These are phyloP conservation scores for Eimeria mitis DNA, from an alignment of 169 alveolate species.

Conservation along the genomic window DNA sequence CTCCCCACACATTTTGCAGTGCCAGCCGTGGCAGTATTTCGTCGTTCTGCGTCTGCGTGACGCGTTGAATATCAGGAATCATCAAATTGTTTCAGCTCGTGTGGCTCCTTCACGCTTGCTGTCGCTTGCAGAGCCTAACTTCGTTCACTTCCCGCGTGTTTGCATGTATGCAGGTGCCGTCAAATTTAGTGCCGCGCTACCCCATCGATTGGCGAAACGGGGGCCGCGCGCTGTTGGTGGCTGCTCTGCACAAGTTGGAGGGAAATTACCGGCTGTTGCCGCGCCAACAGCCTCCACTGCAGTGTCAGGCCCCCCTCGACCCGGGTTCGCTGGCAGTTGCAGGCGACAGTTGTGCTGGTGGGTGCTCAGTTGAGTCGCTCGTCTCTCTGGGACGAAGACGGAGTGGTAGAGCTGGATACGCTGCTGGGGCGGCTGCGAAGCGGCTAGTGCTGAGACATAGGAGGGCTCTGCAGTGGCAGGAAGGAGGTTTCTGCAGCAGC, in stretches of 20 bases:
- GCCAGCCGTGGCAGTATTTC: neutral
- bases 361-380: conserved; percentile 41
- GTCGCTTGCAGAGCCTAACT: neutral
- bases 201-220: conserved; percentile 95
- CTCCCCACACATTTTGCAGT: neutral
- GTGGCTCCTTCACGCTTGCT: neutral
- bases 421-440: conserved; percentile 57
- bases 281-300: conserved; percentile 40
- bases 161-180: conserved; percentile 86
- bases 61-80: neutral
- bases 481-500: conserved; percentile 88
- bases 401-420: conserved; percentile 69
- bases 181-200: conserved; percentile 90
- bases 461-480: conserved; percentile 86
- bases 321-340: conserved; percentile 41
- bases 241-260: conserved; percentile 90
- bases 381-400: conserved; percentile 52
- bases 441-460: conserved; percentile 83
- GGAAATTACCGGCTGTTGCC: conserved; percentile 76
- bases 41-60: neutral
- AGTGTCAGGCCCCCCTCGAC: conserved; percentile 43
- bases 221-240: conserved; percentile 90
- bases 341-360: conserved; percentile 45
- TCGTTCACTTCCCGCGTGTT: neutral
- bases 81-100: neutral